Evolutionary conservation across 2,329 filamentous ascomycete species (phyloP), one percentile per base, ranked within the genome.

Genomic region (Colletotrichum sojae): DNA sequence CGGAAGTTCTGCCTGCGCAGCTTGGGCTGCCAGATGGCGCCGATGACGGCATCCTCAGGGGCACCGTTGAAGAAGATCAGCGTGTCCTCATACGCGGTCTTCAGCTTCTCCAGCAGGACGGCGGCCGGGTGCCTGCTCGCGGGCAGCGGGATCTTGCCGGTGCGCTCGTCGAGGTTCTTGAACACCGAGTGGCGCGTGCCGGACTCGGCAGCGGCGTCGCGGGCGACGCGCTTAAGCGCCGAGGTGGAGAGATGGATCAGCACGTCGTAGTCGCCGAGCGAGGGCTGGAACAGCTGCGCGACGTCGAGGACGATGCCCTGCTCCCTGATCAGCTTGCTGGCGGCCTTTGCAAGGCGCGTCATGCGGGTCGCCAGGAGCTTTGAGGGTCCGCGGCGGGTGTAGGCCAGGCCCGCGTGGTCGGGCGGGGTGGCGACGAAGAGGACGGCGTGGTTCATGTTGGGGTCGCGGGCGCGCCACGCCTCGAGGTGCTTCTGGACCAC

Each of bases 401-500:
- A 98, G 0, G 91, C 92, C 9, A 91, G 89, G 4, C 96, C 96
- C 43, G 92, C 92, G 5, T 83, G 81, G 74, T 98, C 94, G 71
- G 93, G 83, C 61, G 93, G 92, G 0, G 94, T 94, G 2, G 94
- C 94, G 4, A 92, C 92, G 75, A 98, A 93, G 46, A 98, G 83
- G 18, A 92, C 91, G 3, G 93, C 89, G 70, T 90, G 90, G 80
- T 96, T 97, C 90, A 98, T 93, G 61, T 88, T 90, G 1, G 95
- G 94, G 75, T 99, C 96, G 62, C 96, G 90, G 72, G 92, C 94
- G 67, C 96, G 88, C 94, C 94, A 97, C 15, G 92, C 91, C 70
- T 94, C 89, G 67, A 98, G 91, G 20, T 92, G 90, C 4, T 90
- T 92, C 45, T 85, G 86, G 71, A 96, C 90, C 3, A 85, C 83